These are phyloP conservation scores for Trichoderma sp. DNA, from an alignment of 2,329 filamentous ascomycete species.

Conservation along the genomic window DNA sequence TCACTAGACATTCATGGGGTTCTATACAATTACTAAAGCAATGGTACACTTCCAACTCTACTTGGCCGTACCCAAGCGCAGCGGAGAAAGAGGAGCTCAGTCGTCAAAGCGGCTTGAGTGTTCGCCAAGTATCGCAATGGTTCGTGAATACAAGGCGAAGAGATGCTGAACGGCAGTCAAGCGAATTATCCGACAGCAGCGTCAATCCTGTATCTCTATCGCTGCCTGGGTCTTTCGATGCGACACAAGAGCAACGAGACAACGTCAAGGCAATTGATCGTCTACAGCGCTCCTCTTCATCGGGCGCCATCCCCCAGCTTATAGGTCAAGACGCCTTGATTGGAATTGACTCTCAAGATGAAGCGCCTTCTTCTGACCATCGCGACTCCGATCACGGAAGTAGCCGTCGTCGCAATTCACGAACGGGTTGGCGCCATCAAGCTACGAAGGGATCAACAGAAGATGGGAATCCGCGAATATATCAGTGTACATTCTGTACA, in stretches of 20 bases:
- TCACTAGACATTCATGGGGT: background rate
- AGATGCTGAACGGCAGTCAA: background rate
- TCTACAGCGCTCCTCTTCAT: background rate
- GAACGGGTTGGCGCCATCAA: background rate
- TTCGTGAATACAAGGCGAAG: background rate
- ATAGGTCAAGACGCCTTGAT: background rate
- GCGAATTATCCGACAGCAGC: background rate
- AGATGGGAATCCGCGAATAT: background rate
- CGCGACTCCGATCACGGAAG: background rate
- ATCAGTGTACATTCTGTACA: background rate
- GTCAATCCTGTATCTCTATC: background rate
- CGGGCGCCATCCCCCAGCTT: background rate
- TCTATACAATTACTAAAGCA: background rate
- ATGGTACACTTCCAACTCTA: background rate
- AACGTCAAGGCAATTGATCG: background rate
- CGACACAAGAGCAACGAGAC: background rate
- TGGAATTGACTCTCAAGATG: background rate
- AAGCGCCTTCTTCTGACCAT: background rate
- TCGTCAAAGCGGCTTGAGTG: background rate
- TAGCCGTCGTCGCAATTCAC: background rate
- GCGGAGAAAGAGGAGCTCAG: background rate
- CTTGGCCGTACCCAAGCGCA: background rate
- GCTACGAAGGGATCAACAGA: background rate
- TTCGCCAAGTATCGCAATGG: background rate
- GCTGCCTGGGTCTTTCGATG: background rate